A percentile compares a stretch with the other conserved stretches of the same genome.
These are phyloP conservation scores for Mesotaenium endlicherianum DNA, from an alignment of 139 green algal species.

Conservation along the genomic window DNA sequence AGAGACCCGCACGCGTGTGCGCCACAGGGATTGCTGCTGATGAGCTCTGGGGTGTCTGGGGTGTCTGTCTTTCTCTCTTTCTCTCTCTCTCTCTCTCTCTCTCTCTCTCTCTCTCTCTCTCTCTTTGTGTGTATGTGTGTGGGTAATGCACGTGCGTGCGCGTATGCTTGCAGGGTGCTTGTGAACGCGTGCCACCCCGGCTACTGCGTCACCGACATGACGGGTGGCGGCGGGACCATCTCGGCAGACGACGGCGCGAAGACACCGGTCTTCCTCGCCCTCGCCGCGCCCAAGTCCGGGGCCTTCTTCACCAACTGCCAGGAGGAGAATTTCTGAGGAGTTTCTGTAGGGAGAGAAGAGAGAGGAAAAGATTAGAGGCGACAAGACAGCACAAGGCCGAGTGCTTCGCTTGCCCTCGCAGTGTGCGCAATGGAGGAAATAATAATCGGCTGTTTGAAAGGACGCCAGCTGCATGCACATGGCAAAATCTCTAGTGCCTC, in stretches of 20 bases:
- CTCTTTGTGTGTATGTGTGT: too few species aligned
- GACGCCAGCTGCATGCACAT: too few species aligned
- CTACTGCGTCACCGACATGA: slow-evolving; percentile 49
- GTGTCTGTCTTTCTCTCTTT: not conserved
- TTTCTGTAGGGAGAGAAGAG: too few species aligned
- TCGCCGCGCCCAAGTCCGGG: not conserved
- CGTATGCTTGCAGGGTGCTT: slow-evolving; percentile 23
- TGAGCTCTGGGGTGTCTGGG: not conserved
- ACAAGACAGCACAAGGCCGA: too few species aligned
- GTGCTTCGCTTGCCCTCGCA: too few species aligned
- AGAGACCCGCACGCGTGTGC: too few species aligned
- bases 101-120: not conserved
- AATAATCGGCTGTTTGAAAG: too few species aligned
- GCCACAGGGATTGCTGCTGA: too few species aligned
- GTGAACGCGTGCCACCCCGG: slow-evolving; percentile 50
- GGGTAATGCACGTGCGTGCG: not conserved
- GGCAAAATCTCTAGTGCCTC: too few species aligned
- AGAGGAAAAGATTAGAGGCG: too few species aligned
- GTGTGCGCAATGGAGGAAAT: too few species aligned
- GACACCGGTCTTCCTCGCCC: slow-evolving; percentile 14
- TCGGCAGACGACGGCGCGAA: slow-evolving; percentile 20
- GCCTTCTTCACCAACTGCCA: not conserved
- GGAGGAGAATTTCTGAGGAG: not conserved
- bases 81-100: not conserved
- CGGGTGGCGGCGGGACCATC: slow-evolving; percentile 30